Evolutionary conservation across 345 rosid species (phyloP), one percentile per base, ranked within the genome.

Genomic region (Aquilaria malaccensis): DNA sequence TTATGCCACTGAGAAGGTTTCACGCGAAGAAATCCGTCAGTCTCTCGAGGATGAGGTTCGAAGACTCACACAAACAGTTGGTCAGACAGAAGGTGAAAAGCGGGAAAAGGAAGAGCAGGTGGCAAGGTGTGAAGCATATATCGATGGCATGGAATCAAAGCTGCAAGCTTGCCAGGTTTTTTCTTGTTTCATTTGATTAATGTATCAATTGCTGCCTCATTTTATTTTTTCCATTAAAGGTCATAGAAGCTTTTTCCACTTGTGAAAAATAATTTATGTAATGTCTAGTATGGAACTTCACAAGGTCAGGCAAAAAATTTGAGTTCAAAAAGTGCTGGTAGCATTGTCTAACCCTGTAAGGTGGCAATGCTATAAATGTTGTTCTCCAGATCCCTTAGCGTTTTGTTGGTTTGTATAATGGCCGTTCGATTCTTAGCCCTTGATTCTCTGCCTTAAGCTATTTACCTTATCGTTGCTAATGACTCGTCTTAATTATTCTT

Each of bases 71-170:
- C 83, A 85, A 75, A 88, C 96, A 59, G 84, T 88, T 22, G 96
- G 87, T 66, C 97, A 95, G 74, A 88, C 94, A 29, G 88, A 86
- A 81, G 98, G 84, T 71, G 99, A 95, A 74, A 95, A 87, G 78
- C 83, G 85, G 61, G 86, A 95, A 75, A 95, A 91, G 62, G 98
- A 91, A 67, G 98, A 85, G 76, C 98, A 83, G 75, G 75, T 91
- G 74, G 85, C 92, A 46, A 79, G 98, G 45, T 88, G 96, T 73
- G 98, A 95, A 76, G 90, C 89, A 64, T 87, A 87, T 80, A 87
- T 91, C 59, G 96, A 95, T 72, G 84, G 83, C 73, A 95, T 95
- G 99, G 97, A 80, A 75, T 70, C 98, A 57, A 85, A 80, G 60
- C 74, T 91, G 70, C 94, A 91, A 71, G 79, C 86, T 46, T 95